These are phyloP conservation scores for Penicillium pancosmium DNA, from an alignment of 495 filamentous ascomycete genomes.

Conservation along the genomic window DNA sequence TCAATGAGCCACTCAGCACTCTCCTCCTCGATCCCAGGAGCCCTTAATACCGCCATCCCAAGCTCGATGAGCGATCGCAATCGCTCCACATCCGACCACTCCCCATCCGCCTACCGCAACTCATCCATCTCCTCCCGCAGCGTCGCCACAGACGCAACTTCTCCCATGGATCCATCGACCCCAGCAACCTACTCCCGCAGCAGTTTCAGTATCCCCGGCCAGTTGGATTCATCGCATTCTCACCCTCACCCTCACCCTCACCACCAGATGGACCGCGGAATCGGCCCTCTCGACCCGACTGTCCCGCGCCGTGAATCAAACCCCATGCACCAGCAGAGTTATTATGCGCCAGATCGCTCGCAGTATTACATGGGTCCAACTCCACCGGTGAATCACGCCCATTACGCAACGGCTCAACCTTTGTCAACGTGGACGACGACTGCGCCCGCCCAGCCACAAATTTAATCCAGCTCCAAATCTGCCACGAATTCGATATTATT, in stretches of 20 bases:
- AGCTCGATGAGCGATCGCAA: constrained; percentile 43
- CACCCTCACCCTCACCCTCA: constrained; percentile 13
- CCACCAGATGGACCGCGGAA: constrained; percentile 31
- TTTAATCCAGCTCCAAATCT: constrained; percentile 50
- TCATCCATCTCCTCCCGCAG: constrained; percentile 48
- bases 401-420: constrained; percentile 36
- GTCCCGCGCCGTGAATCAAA: constrained; percentile 47
- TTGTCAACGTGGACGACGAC: constrained; percentile 46
- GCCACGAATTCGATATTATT: constrained; percentile 36
- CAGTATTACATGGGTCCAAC: constrained; percentile 42
- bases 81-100: constrained; percentile 46
- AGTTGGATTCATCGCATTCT: constrained; percentile 32
- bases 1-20: constrained; percentile 38
- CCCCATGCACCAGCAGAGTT: constrained; percentile 40
- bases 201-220: constrained; percentile 44
- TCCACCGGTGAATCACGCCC: constrained; percentile 33
- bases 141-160: constrained; percentile 45
- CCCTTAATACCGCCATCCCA: constrained; percentile 33
- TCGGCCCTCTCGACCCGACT: constrained; percentile 39
- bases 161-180: constrained; percentile 45
- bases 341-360: constrained; percentile 33
- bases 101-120: constrained; percentile 45
- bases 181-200: constrained; percentile 42
- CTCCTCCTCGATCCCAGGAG: constrained; percentile 41
- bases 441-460: constrained; percentile 47